Evolutionary conservation across 75 land plant genomes (phyloP), one percentile per base, ranked within the genome.

Genomic region (Cryptomeria japonica): DNA sequence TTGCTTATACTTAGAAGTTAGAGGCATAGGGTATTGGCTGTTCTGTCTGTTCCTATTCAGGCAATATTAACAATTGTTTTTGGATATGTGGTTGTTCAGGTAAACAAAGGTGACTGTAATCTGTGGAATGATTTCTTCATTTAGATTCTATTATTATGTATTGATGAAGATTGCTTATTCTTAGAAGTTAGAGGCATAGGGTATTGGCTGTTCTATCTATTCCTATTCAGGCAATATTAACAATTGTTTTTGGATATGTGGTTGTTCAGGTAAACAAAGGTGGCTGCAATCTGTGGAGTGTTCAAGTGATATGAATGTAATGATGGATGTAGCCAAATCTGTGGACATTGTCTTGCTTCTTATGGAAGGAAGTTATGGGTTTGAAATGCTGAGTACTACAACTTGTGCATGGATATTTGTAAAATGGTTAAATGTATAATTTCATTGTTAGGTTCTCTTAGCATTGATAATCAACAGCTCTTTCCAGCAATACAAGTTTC

Each of bases 301-400:
- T 88, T 94, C 97, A 73, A 98, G 97, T 90, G 99, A 98, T 88
- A 92, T 98, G 73, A 98, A 98, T 92, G 95, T 95, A 13, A 98
- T 98, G 99, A 94, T 98, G 87, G 99, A 98, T 91, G 94, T 94
- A 77, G 97, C 99, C 84, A 98, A 98, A 89, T 91, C 91, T 95
- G 99, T 96, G 75, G 97, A 98, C 90, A 85, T 98, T 37, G 96
- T 94, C 7, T 87, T 98, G 88, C 93, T 98, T 47, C 99, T 98
- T 34, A 93, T 96, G 76, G 99, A 97, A 93, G 99, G 97, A 83
- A 97, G 97, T 90, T 98, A 94, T 91, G 99, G 99, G 12, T 98
- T 98, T 92, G 99, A 98, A 90, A 98, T 98, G 99, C 99, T 98
- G 88, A 88, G 97, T 82, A 15, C 38, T 16, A 72, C 75, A 72